Conservation (phyloP, 148 eudicot species). For the Agrostemma githago region DNA sequence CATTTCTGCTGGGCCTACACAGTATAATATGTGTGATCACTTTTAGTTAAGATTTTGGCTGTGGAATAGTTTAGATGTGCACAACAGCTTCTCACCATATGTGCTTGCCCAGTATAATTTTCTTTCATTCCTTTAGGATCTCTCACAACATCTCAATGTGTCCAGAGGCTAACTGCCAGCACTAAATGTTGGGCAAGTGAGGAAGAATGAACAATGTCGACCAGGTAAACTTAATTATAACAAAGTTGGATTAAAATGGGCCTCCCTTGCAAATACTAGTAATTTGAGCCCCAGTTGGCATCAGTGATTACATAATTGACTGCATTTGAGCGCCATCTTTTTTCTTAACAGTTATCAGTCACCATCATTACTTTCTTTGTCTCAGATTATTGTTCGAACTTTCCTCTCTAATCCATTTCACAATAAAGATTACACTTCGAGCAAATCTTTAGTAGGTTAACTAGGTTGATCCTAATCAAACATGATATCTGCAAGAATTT, state of each 20-base stretch:
- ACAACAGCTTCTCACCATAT: neutral
- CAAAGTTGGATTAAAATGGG: neutral
- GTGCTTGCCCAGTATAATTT: neutral
- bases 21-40: neutral
- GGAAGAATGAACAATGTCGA: neutral
- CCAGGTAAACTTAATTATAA: neutral
- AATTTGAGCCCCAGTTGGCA: neutral
- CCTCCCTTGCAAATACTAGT: neutral
- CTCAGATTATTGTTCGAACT: neutral
- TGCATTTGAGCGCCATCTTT: neutral
- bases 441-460: neutral
- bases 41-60: neutral
- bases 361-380: neutral
- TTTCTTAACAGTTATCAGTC: neutral
- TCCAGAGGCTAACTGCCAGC: constrained; percentile 4
- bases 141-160: constrained; percentile 5
- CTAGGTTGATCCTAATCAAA: neutral
- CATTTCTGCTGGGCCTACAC: neutral
- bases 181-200: constrained; percentile 9
- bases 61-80: neutral
- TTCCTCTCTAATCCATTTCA: neutral
- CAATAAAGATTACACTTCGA: neutral
- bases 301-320: neutral
- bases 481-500: neutral
- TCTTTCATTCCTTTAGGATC: constrained; percentile 1